Evolutionary conservation across 306 rosid genomes (phyloP).

Genomic region (Cyclanthera cordifolia): DNA sequence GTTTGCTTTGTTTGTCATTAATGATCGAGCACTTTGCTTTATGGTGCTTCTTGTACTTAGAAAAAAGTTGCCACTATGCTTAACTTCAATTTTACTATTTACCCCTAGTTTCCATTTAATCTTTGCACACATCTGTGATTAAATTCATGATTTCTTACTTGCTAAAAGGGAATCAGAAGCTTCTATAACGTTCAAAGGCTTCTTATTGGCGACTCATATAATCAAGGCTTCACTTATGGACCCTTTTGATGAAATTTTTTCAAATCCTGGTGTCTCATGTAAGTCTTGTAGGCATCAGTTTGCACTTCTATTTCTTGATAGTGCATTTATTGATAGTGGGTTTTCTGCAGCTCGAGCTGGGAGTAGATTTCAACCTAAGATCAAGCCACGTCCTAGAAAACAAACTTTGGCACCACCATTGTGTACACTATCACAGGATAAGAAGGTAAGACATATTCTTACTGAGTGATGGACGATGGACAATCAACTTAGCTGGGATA

Average conservation of each 20-base stretch:
- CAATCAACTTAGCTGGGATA: slow-evolving; percentile 13
- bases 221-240: slow-evolving; percentile 35
- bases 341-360: slow-evolving; percentile 32
- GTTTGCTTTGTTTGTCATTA: background rate
- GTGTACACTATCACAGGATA: slow-evolving; percentile 19
- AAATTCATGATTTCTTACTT: background rate
- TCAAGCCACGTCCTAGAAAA: slow-evolving; percentile 37
- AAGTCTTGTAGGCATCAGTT: background rate
- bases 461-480: background rate
- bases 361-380: slow-evolving; percentile 50
- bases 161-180: background rate
- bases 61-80: too few relatives aligned
- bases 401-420: slow-evolving; percentile 17
- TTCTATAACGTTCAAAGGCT: background rate
- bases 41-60: too few relatives aligned
- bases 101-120: too few relatives aligned
- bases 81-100: too few relatives aligned
- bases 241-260: slow-evolving; percentile 40
- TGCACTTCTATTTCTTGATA: background rate
- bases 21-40: too few relatives aligned
- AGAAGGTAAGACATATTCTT: slow-evolving; percentile 20
- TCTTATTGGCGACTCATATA: background rate
- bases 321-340: background rate
- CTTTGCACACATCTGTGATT: background rate
- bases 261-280: slow-evolving; percentile 23